These are phyloP conservation scores for Trichophyton simii DNA, from an alignment of 2,329 filamentous ascomycete species.

Conservation along the genomic window DNA sequence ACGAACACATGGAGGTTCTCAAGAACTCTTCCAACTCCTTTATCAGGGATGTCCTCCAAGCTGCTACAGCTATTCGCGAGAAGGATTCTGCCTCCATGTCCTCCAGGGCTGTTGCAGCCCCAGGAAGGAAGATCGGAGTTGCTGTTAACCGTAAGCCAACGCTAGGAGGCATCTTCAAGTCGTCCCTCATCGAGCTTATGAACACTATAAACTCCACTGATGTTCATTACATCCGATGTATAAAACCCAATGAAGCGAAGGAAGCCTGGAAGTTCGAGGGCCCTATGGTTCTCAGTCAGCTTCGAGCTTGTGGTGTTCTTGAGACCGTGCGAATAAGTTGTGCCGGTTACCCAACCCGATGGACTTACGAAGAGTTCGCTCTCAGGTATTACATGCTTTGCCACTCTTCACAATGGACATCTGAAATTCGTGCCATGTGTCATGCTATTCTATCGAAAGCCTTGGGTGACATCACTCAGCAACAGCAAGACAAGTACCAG, in stretches of 20 bases:
- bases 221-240: conserved; percentile 97
- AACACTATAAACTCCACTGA: conserved; percentile 94
- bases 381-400: conserved; percentile 97
- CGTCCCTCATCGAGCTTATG: conserved; percentile 96
- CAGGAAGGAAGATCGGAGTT: conserved; percentile 75
- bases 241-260: conserved; percentile 97
- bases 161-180: conserved; percentile 96
- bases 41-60: conserved; percentile 69
- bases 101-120: conserved; percentile 59
- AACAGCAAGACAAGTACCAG: conserved; percentile 83
- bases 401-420: conserved; percentile 77
- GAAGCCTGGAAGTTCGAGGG: conserved; percentile 96
- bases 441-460: conserved; percentile 83
- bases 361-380: conserved; percentile 98
- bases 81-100: conserved; percentile 59
- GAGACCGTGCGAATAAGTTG: conserved; percentile 97
- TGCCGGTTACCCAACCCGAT: conserved; percentile 90
- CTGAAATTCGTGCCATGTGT: conserved; percentile 87
- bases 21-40: conserved; percentile 74
- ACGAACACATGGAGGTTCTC: conserved; percentile 93
- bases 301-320: conserved; percentile 95
- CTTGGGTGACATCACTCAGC: conserved; percentile 61
- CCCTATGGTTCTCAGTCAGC: conserved; percentile 93
- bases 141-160: conserved; percentile 94
- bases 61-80: conserved; percentile 74